These are phyloP conservation scores for Exutisphaerella laricina DNA, from an alignment of 2,329 filamentous ascomycete species.

Conservation along the genomic window DNA sequence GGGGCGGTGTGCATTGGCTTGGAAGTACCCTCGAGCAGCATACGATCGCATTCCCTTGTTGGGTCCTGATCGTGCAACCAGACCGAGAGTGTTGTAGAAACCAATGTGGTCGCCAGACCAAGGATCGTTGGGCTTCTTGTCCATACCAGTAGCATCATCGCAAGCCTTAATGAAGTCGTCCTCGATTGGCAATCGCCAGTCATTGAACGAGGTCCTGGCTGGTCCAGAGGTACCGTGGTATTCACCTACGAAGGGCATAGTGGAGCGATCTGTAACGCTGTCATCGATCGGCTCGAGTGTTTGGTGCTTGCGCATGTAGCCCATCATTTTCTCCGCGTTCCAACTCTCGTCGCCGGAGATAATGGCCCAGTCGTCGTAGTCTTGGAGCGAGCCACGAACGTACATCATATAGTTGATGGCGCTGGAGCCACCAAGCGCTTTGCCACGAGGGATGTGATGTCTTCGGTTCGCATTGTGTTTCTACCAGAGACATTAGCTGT, in stretches of 20 bases:
- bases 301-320: constrained; percentile 41
- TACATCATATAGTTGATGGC: constrained; percentile 38
- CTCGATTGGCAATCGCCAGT: constrained; percentile 32
- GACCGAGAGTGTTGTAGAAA: constrained; percentile 30
- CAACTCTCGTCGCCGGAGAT: constrained; percentile 41
- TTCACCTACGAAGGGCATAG: constrained; percentile 31
- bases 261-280: constrained; percentile 24
- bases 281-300: constrained; percentile 33
- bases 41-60: constrained; percentile 34
- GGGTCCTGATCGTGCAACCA: constrained; percentile 25
- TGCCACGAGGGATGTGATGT: constrained; percentile 30
- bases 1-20: constrained; percentile 27
- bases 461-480: constrained; percentile 18
- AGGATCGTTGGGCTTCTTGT: constrained; percentile 35
- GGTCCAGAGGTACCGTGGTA: constrained; percentile 35
- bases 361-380: constrained; percentile 46
- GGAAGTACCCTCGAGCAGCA: constrained; percentile 32
- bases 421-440: constrained; percentile 37
- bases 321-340: constrained; percentile 43
- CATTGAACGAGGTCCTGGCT: constrained; percentile 34
- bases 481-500: constrained; percentile 4
- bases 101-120: constrained; percentile 35
- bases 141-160: constrained; percentile 31
- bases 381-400: constrained; percentile 41
- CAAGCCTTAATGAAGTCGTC: constrained; percentile 34